These are phyloP conservation scores for Oenanthe javanica DNA, from an alignment of 140 eudicot species.

Conservation along the genomic window DNA sequence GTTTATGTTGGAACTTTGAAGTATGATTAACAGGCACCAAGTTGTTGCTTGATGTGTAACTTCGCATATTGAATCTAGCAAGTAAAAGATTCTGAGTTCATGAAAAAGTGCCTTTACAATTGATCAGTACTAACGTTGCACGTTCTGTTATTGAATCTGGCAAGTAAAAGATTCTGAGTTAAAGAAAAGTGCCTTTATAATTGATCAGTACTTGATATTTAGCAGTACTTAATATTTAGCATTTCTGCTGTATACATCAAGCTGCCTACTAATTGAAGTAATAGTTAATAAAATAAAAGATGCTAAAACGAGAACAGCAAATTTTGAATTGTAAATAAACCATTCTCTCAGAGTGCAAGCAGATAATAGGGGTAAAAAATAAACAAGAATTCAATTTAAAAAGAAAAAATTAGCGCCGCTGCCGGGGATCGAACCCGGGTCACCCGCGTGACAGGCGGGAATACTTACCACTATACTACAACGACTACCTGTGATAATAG, in stretches of 20 bases:
- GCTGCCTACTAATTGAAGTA: not conserved
- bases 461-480: slow-evolving; percentile 43
- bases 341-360: not conserved
- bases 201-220: too few relatives aligned
- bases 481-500: too few relatives aligned
- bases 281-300: not conserved
- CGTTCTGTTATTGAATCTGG: not conserved
- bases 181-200: not conserved
- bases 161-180: not conserved
- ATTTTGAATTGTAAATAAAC: not conserved
- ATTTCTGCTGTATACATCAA: not conserved
- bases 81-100: not conserved
- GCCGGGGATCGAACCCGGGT: slow-evolving; percentile 89
- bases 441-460: slow-evolving; percentile 92
- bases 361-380: too few relatives aligned
- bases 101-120: not conserved
- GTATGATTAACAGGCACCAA: not conserved
- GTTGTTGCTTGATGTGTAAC: not conserved
- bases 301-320: not conserved
- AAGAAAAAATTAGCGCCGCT: slow-evolving; percentile 27
- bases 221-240: not conserved
- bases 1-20: not conserved
- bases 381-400: too few relatives aligned
- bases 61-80: not conserved
- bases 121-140: not conserved